Conservation (phyloP, 1,284 basidiomycete genomes). For the Trichosporon ovoides region DNA sequence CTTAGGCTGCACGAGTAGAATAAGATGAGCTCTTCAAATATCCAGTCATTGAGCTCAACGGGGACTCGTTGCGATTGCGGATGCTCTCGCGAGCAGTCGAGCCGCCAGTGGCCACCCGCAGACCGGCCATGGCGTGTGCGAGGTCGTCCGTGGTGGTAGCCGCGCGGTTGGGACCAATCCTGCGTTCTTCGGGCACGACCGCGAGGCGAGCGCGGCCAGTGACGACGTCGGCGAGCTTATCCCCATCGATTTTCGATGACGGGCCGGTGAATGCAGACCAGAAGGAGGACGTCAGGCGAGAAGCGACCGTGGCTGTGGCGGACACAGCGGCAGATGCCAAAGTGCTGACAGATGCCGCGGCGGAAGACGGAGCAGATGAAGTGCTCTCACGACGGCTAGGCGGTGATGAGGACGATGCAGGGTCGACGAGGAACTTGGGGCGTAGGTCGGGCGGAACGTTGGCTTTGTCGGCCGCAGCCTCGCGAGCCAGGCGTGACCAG, state of each 20-base stretch:
- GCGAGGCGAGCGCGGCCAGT: constrained; percentile 45
- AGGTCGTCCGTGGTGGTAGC: constrained; percentile 21
- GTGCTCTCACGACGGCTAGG: not conserved
- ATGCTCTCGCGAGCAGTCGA: constrained; percentile 13
- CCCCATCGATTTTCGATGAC: constrained; percentile 35
- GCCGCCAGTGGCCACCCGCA: constrained; percentile 32
- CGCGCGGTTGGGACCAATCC: not conserved
- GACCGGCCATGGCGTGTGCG: constrained; percentile 29
- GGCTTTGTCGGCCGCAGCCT: constrained; percentile 43
- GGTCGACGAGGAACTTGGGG: constrained; percentile 47
- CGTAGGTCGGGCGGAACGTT: constrained; percentile 35
- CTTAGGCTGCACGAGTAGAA: constrained; percentile 6
- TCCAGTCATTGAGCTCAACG: constrained; percentile 23
- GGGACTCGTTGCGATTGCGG: constrained; percentile 27
- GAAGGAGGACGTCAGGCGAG: constrained; percentile 48
- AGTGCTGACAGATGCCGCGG: constrained; percentile 12
- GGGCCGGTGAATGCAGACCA: constrained; percentile 47
- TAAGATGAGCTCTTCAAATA: constrained; percentile 22
- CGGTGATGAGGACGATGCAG: constrained; percentile 4
- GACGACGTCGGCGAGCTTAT: constrained; percentile 50
- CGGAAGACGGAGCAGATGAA: not conserved
- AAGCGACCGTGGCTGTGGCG: constrained; percentile 43
- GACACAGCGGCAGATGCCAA: constrained; percentile 24
- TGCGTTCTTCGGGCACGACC: constrained; percentile 22
- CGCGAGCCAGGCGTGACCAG: constrained; percentile 70